A percentile compares a stretch with the other conserved stretches of the same genome.
These are phyloP conservation scores for Fraxinus latifolia DNA, from an alignment of 305 asterid species.

Conservation along the genomic window DNA sequence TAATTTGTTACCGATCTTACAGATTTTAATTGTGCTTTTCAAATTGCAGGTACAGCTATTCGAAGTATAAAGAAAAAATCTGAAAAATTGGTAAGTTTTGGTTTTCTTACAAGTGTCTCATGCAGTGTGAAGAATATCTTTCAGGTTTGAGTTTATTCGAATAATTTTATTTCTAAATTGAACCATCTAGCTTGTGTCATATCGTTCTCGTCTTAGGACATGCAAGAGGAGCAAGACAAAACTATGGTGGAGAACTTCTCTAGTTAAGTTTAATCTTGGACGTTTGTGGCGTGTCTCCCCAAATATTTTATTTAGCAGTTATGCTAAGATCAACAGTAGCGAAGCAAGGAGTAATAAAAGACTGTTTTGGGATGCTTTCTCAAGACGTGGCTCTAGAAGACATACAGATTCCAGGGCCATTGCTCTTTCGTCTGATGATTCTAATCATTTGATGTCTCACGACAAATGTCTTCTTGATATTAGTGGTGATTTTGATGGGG, in stretches of 20 bases:
- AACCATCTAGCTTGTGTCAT: neutral
- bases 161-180: neutral
- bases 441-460: conserved; percentile 45
- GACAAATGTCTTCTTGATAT: conserved; percentile 62
- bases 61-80: neutral
- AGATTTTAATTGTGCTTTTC: conserved; percentile 5
- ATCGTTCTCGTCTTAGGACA: neutral
- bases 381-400: conserved; percentile 70
- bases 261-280: neutral
- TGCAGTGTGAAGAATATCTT: neutral
- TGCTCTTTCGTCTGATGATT: conserved; percentile 42
- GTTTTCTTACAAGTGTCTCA: neutral
- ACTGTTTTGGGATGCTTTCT: conserved; percentile 83
- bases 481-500: conserved; percentile 57
- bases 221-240: neutral
- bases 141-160: conserved; percentile 10
- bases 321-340: conserved; percentile 49
- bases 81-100: neutral
- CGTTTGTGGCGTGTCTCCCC: conserved; percentile 35
- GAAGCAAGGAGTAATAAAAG: conserved; percentile 72
- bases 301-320: conserved; percentile 36
- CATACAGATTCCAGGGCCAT: conserved; percentile 44
- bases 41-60: neutral
- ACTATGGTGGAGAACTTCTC: neutral
- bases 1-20: neutral